phyloP scores from a whole-genome alignment of 805 yeast species.

The Zygoascus bituminiphila region DNA sequence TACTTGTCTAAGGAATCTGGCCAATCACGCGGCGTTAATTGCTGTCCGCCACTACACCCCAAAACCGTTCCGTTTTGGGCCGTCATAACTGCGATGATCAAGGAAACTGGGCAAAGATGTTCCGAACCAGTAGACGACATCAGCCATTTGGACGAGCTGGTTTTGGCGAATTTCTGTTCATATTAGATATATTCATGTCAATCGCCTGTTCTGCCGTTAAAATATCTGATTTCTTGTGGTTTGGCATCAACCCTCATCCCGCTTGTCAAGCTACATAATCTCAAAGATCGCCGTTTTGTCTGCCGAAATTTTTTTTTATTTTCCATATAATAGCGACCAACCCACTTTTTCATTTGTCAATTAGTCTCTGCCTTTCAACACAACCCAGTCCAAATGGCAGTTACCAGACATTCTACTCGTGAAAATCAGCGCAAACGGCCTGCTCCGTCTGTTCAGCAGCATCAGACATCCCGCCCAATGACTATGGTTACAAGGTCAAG shows the following conservation, averaged over 20 bases:
- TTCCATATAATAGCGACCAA: background rate
- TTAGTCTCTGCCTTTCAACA: background rate
- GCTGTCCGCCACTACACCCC: background rate
- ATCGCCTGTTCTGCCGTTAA: too few species aligned
- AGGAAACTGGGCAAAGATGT: too few species aligned
- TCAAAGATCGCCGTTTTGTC: background rate
- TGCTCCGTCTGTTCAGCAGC: background rate
- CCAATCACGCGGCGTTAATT: background rate
- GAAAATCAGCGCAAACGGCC: slow-evolving; percentile 1
- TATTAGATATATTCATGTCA: too few species aligned
- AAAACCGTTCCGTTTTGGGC: background rate
- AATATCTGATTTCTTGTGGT: too few species aligned
- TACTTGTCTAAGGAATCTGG: too few species aligned
- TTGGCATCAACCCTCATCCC: too few species aligned
- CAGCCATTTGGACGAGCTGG: too few species aligned
- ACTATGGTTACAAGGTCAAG: background rate
- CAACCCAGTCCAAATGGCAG: background rate
- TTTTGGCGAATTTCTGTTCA: too few species aligned
- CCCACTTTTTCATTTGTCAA: background rate
- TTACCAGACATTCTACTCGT: background rate
- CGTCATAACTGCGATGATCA: background rate
- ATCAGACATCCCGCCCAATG: background rate
- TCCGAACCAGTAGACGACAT: too few species aligned
- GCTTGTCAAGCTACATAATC: too few species aligned
- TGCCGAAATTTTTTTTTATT: background rate